These are phyloP conservation scores for Monosporascus sp. DNA, from an alignment of 2,329 filamentous ascomycete species.

Conservation along the genomic window DNA sequence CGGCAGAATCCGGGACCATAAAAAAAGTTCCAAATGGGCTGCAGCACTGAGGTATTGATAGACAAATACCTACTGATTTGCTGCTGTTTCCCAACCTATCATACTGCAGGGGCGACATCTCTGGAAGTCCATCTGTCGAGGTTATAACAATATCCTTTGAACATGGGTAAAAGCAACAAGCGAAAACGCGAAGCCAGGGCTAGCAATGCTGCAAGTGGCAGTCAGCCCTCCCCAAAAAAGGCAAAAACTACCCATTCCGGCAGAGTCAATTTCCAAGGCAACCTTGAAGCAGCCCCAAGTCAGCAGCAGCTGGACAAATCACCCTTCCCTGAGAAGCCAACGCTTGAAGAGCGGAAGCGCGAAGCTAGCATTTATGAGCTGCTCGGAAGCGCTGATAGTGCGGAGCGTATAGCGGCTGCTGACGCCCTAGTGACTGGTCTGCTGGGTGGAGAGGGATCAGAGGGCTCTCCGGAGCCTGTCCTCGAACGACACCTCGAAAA, in stretches of 20 bases:
- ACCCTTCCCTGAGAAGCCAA: constrained; percentile 47
- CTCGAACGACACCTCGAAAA: constrained; percentile 56
- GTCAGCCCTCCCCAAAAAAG: constrained; percentile 30
- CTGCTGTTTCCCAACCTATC: too few species aligned
- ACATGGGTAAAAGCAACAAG: constrained; percentile 34
- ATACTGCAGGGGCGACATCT: too few species aligned
- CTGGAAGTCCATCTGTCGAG: too few species aligned
- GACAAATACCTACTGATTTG: background rate
- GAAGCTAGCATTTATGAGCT: constrained; percentile 57
- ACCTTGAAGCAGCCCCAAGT: constrained; percentile 9
- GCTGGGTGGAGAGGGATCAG: constrained; percentile 29
- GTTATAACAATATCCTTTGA: background rate
- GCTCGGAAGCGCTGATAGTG: constrained; percentile 53
- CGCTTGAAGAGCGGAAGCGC: constrained; percentile 48
- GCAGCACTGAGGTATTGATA: background rate
- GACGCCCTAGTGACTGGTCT: constrained; percentile 53
- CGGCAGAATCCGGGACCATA: background rate
- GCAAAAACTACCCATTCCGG: constrained; percentile 25
- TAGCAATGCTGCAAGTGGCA: constrained; percentile 11
- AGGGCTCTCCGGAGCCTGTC: constrained; percentile 38
- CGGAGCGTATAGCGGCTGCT: constrained; percentile 53
- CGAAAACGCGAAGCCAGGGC: constrained; percentile 35
- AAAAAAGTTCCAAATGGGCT: background rate
- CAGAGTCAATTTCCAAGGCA: constrained; percentile 6
- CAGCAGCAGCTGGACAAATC: constrained; percentile 31